A percentile compares a stretch with the other conserved stretches of the same genome.
These are phyloP conservation scores for rapeseed (Brassica napus) DNA, from an alignment of 345 rosid genomes.

Conservation along the genomic window DNA sequence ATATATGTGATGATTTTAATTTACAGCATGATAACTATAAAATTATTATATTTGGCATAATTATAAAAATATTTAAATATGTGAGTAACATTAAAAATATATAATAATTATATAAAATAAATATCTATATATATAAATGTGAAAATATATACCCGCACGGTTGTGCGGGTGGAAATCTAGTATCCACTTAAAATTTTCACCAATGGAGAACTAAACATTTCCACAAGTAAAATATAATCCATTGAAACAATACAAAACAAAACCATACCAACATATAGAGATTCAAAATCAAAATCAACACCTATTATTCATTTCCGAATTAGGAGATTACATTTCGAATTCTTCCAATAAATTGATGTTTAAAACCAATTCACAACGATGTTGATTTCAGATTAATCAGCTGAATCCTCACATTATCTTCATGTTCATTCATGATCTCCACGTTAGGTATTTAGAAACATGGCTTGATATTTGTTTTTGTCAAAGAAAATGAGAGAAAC, in stretches of 20 bases:
- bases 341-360: background rate
- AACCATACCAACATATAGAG: background rate
- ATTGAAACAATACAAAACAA: background rate
- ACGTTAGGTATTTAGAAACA: background rate
- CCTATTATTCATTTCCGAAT: background rate
- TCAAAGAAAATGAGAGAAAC: background rate
- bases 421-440: background rate
- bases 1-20: too few relatives aligned
- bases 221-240: background rate
- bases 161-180: too few relatives aligned
- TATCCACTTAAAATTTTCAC: background rate
- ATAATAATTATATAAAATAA: too few relatives aligned
- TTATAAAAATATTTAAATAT: too few relatives aligned
- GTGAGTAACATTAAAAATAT: too few relatives aligned
- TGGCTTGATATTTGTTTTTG: background rate
- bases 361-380: background rate
- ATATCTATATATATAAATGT: too few relatives aligned
- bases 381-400: background rate
- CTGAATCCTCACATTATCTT: background rate
- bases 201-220: background rate
- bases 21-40: too few relatives aligned
- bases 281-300: background rate
- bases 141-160: too few relatives aligned
- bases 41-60: too few relatives aligned
- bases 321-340: background rate